A percentile compares a stretch with the other conserved stretches of the same genome.
Conservation (phyloP, 169 alveolate species). For the Cryptosporidium canis region DNA sequence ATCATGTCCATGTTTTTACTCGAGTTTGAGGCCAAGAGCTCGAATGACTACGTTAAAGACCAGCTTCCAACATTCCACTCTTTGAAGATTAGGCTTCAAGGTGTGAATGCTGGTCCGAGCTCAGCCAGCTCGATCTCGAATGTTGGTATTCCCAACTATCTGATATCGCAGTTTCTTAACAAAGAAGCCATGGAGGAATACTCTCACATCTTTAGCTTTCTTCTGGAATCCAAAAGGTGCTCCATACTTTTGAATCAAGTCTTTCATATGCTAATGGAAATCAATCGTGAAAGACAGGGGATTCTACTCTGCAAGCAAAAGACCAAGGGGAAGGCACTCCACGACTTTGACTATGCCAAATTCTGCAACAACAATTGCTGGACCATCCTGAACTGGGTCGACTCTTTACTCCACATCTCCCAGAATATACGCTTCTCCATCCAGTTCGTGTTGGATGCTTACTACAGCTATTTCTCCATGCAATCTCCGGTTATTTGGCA, state of each 20-base stretch:
- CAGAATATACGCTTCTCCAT: conserved; percentile 38
- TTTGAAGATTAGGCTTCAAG: conserved; percentile 19
- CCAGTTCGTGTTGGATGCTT: conserved; percentile 21
- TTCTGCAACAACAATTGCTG: conserved; percentile 22
- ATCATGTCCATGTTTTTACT: conserved; percentile 1
- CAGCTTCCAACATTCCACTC: conserved; percentile 54
- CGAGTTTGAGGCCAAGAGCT: conserved; percentile 32
- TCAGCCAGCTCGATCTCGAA: neutral
- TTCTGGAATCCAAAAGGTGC: conserved; percentile 49
- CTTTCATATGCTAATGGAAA: neutral
- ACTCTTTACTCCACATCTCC: neutral
- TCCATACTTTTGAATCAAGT: conserved; percentile 42
- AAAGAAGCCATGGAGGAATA: conserved; percentile 17
- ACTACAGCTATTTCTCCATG: conserved; percentile 3
- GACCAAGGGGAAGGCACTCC: neutral
- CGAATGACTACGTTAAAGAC: conserved; percentile 23
- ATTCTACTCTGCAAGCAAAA: conserved; percentile 16
- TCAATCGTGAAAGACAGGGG: neutral
- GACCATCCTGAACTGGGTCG: conserved; percentile 49
- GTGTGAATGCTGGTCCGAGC: neutral
- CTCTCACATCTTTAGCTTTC: conserved; percentile 18
- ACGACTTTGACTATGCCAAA: neutral
- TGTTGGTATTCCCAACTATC: conserved; percentile 41
- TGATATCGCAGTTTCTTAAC: conserved; percentile 20
- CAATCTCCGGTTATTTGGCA: neutral